These are phyloP conservation scores for Polyporus arcularius DNA, from an alignment of 768 basidiomycete species.

Conservation along the genomic window DNA sequence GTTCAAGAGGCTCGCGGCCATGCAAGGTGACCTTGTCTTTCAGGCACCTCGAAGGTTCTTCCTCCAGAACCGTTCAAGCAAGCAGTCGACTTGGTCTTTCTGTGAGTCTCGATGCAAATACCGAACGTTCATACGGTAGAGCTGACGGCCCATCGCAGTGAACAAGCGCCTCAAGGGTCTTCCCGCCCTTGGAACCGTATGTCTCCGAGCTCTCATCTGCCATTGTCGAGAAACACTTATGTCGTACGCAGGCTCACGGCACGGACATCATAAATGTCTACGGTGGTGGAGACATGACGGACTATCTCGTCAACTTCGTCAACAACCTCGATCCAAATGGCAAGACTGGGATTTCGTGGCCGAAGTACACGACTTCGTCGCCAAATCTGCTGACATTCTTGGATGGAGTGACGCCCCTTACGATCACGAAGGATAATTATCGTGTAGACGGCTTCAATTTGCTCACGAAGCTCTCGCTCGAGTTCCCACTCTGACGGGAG, in stretches of 20 bases:
- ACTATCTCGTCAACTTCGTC: slow-evolving; percentile 33
- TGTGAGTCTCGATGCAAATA: slow-evolving; percentile 29
- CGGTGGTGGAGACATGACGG: slow-evolving; percentile 26
- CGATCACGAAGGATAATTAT: slow-evolving; percentile 20
- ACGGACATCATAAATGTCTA: slow-evolving; percentile 28
- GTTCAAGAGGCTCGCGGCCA: slow-evolving; percentile 52
- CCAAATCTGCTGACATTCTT: slow-evolving; percentile 20
- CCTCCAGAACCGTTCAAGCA: slow-evolving; percentile 38
- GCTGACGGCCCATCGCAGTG: neutral
- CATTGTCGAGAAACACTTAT: too few species aligned
- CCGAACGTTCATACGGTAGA: neutral
- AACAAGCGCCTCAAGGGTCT: slow-evolving; percentile 16
- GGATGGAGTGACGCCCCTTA: slow-evolving; percentile 14
- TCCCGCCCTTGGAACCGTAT: slow-evolving; percentile 12
- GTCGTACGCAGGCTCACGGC: slow-evolving; percentile 17
- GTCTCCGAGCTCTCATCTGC: neutral
- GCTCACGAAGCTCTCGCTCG: slow-evolving; percentile 16
- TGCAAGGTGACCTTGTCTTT: slow-evolving; percentile 53
- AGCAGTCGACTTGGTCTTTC: slow-evolving; percentile 46
- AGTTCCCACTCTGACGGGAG: slow-evolving; percentile 15
- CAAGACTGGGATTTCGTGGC: slow-evolving; percentile 22
- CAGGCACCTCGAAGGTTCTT: slow-evolving; percentile 52
- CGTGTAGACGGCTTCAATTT: slow-evolving; percentile 18
- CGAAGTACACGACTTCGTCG: slow-evolving; percentile 19
- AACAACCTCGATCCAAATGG: slow-evolving; percentile 33